A percentile compares a stretch with the other conserved stretches of the same genome.
phyloP scores from a whole-genome alignment of 257 asterid genomes.

The Gynochthodes officinalis region DNA sequence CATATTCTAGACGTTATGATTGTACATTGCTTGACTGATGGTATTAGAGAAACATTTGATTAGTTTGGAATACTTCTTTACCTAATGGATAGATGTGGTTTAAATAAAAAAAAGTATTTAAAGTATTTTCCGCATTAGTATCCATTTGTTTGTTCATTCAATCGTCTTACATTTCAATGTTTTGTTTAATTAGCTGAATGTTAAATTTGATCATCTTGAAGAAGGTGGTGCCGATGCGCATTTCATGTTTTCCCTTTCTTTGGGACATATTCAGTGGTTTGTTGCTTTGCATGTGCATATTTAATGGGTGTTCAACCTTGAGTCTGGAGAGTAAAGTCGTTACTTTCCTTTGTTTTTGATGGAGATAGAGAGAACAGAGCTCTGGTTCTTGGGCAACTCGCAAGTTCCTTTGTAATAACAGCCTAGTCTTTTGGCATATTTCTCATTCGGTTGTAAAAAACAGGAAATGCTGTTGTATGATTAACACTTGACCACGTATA shows the following conservation, averaged over 20 bases:
- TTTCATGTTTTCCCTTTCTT: not conserved
- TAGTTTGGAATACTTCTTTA: not conserved
- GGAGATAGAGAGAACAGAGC: not conserved
- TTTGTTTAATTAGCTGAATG: not conserved
- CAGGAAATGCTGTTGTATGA: no score
- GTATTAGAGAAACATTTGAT: constrained; percentile 5
- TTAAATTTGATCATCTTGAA: not conserved
- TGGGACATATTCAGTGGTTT: no score
- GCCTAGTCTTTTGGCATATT: not conserved
- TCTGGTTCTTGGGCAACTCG: not conserved
- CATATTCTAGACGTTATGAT: constrained; percentile 17
- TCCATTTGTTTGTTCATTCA: not conserved
- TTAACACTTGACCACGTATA: no score
- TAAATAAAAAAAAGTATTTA: not conserved
- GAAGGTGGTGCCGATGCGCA: not conserved
- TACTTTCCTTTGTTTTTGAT: constrained; percentile 3
- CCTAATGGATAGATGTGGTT: constrained; percentile 7
- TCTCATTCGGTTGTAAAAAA: no score
- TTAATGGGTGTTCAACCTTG: not conserved
- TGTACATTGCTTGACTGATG: constrained; percentile 27
- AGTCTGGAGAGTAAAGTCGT: not conserved
- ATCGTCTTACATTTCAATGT: not conserved
- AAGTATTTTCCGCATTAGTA: not conserved
- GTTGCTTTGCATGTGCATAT: not conserved
- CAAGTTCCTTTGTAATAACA: not conserved